Evolutionary conservation across 2,329 filamentous ascomycete genomes (phyloP), one percentile per base, ranked within the genome.

Genomic region (Aspergillus sp.): DNA sequence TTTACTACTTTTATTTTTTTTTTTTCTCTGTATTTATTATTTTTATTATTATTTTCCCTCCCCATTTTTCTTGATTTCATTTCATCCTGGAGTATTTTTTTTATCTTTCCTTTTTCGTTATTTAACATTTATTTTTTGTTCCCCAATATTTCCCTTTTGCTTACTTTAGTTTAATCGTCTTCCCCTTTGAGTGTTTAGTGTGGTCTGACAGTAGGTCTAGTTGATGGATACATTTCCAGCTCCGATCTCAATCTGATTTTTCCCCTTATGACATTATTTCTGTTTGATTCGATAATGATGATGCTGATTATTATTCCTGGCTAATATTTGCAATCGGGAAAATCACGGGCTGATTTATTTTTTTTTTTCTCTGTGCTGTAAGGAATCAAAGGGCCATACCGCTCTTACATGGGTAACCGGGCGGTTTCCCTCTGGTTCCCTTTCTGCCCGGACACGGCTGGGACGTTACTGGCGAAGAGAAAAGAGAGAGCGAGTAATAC

Each of bases 241-340:
- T 57, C 53, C 49, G 54, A 61, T 61, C 54, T 57, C 56, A 61
- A 61, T 61, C 49, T 52, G 63, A 63, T 63, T 56, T 36, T 59
- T 58, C 55, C 51, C 45, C 57, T 57, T 59, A 41, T 50, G 55
- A 36, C 58, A 36, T 43, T 39, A 19, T 32, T 53, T 30, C 30
- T 53, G 48, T 59, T 45, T 65, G 60, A 61, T 61, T 56, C 48
- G 60, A 50, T 51, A 23, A 50, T 38, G 28, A 63, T 53, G 53
- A 28, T 19, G 17, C 15, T 25, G 10, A 36, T 55, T 30, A 38
- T 43, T 53, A 38, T 43, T 53, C 19, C 30, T 49, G 17, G 48
- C 50, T 59, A 28, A 48, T 39, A 23, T 19, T 52, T 17, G 5
- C 47, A 30, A 28, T 15, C 15, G 13, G 25, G 49, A 50, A 56